Base-by-base conservation (phyloP, 495 filamentous ascomycete genomes). In the Darksidea phi region DNA sequence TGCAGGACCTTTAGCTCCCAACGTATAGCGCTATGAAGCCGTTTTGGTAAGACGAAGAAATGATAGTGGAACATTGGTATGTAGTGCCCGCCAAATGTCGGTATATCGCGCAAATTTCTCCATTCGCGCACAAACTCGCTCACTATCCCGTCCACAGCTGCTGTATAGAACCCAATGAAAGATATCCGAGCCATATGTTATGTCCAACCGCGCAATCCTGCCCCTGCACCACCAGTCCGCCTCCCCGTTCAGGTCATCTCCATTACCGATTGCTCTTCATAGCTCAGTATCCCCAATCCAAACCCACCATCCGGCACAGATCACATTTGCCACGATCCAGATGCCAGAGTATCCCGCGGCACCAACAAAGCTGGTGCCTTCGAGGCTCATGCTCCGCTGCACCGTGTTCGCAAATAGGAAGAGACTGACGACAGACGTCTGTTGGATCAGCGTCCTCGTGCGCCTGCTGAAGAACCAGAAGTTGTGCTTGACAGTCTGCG, bases 261-360 rank as follows among this genome's bases (percentile, higher is more conserved):
- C 47, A n/a, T 41, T 7, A 23, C 18, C 18, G n/a, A 43, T 43
- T 20, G 6, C 15, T 43, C 41, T 21, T 45, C 36, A 56, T 26
- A 28, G 24, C 17, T 79, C 75, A 28, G 82, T 79, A 43, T 77
- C 75, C 34, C 79, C 80, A 58, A 87, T 73, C 85, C 84, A 82
- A 69, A 78, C 74, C 76, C 88, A 82, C 47, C 74, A 78, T 13
- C 78, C 64, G 0, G 88, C 87, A 3, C 83, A 82, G 36, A 84
- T 65, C 56, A 80, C 61, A 0, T 81, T 79, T 0, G 86, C 86
- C 13, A 80, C 56, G 42, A 81, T 82, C 89, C 89, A 96, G 13
- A 91, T 75, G 12, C 75, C 75, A 1, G 87, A 84, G 78, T 88
- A 96, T 0, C 80, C 84, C 11, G 73, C 75, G 0, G 89, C 87